phyloP scores from a whole-genome alignment of 768 basidiomycete genomes.

The Leccinum broughii region DNA sequence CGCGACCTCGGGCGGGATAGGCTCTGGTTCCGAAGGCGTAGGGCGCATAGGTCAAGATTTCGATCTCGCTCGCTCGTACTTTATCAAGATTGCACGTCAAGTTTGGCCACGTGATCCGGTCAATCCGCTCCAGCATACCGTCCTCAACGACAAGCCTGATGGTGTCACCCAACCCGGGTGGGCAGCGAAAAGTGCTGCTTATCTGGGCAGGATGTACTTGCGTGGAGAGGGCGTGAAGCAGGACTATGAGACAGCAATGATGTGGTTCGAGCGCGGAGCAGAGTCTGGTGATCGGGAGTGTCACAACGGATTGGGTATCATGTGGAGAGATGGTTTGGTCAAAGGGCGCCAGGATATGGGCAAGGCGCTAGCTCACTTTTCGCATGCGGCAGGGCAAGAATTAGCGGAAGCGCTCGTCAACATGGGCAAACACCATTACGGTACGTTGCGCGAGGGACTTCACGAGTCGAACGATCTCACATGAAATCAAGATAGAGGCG shows the following conservation, averaged over 20 bases:
- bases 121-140: conserved; percentile 49
- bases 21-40: conserved; percentile 89
- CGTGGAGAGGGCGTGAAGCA: conserved; percentile 88
- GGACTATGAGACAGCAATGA: conserved; percentile 73
- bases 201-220: conserved; percentile 91
- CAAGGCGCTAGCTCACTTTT: conserved; percentile 68
- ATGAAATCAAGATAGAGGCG: conserved; percentile 57
- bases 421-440: conserved; percentile 76
- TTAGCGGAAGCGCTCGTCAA: conserved; percentile 92
- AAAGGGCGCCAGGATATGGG: conserved; percentile 66
- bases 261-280: conserved; percentile 93
- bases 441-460: conserved; percentile 36
- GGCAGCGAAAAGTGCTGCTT: conserved; percentile 82
- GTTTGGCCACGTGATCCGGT: conserved; percentile 86
- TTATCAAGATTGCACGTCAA: conserved; percentile 76
- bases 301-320: conserved; percentile 87
- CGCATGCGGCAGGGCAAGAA: conserved; percentile 80
- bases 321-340: conserved; percentile 85
- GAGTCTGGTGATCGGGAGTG: conserved; percentile 84
- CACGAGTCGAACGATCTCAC: conserved; percentile 6
- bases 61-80: conserved; percentile 76
- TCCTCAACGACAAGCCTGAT: conserved; percentile 49
- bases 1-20: conserved; percentile 71
- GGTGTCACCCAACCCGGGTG: conserved; percentile 50
- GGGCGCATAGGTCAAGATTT: conserved; percentile 85